These are phyloP conservation scores for Scenedesmus sp. DNA, from an alignment of 163 green algal species.

Conservation along the genomic window DNA sequence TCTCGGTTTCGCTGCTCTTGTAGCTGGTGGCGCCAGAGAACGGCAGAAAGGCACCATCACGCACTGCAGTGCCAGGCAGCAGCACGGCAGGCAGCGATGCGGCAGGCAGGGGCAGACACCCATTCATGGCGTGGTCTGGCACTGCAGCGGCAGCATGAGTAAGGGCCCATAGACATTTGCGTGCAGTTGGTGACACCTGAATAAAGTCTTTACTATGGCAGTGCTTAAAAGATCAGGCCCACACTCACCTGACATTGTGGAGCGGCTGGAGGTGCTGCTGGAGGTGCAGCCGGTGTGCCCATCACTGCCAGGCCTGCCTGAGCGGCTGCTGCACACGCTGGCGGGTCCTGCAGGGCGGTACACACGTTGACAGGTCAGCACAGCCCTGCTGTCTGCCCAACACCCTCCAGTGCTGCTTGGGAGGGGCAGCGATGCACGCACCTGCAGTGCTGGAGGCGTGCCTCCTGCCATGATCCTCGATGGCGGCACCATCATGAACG, in stretches of 20 bases:
- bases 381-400: neutral
- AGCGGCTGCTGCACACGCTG: neutral
- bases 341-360: constrained; percentile 16
- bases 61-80: neutral
- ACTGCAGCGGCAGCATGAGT: no score
- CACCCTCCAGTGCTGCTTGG: neutral
- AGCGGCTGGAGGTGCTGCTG: constrained; percentile 43
- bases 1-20: constrained; percentile 49
- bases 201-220: neutral
- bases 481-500: neutral
- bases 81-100: neutral
- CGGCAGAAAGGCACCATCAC: constrained; percentile 39
- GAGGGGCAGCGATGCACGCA: neutral
- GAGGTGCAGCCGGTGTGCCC: constrained; percentile 34
- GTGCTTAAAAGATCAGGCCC: neutral
- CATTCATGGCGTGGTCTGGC: no score
- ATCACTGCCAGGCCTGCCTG: neutral
- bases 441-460: neutral
- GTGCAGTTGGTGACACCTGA: neutral
- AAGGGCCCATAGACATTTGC: neutral
- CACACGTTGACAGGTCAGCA: neutral
- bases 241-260: constrained; percentile 22
- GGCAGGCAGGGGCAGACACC: neutral
- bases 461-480: neutral
- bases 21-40: constrained; percentile 47